Conservation (phyloP, 1,284 basidiomycete genomes). For the Ustilago vetiveriae region DNA sequence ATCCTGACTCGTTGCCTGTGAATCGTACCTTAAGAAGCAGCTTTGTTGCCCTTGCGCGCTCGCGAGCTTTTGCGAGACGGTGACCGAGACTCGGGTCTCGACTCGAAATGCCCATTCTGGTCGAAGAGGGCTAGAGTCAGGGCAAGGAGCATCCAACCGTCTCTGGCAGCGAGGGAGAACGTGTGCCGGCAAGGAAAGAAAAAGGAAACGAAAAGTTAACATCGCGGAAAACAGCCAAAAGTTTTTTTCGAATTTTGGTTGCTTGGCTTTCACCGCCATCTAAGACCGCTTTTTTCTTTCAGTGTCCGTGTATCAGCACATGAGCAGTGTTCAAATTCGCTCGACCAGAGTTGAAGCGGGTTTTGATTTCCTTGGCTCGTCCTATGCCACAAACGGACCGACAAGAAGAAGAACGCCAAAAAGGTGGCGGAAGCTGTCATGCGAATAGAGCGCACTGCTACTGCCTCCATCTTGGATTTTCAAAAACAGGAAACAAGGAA, state of each 20-base stretch:
- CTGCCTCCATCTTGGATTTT: slow-evolving; percentile 37
- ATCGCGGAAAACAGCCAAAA: slow-evolving; percentile 3
- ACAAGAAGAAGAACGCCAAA: too few species aligned
- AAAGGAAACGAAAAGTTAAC: slow-evolving; percentile 26
- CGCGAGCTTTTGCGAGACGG: neutral
- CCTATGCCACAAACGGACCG: too few species aligned
- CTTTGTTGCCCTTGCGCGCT: neutral
- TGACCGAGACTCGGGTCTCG: neutral
- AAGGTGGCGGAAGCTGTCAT: slow-evolving; percentile 12
- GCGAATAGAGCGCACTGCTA: slow-evolving; percentile 6
- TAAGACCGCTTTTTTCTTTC: slow-evolving; percentile 26
- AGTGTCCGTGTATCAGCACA: neutral
- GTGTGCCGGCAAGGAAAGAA: too few species aligned
- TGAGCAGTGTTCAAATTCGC: neutral
- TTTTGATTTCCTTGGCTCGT: slow-evolving; percentile 10
- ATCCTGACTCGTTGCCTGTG: too few species aligned
- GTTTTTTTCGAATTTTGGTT: slow-evolving; percentile 26
- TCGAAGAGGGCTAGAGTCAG: too few species aligned
- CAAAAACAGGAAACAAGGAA: too few species aligned
- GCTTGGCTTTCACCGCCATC: slow-evolving; percentile 19
- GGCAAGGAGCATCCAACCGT: too few species aligned
- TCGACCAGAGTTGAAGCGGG: neutral
- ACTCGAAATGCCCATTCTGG: neutral
- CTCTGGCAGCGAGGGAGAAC: neutral
- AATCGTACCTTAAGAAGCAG: too few species aligned